phyloP scores from a whole-genome alignment of 805 yeast genomes.

The Kuraishia cidri region DNA sequence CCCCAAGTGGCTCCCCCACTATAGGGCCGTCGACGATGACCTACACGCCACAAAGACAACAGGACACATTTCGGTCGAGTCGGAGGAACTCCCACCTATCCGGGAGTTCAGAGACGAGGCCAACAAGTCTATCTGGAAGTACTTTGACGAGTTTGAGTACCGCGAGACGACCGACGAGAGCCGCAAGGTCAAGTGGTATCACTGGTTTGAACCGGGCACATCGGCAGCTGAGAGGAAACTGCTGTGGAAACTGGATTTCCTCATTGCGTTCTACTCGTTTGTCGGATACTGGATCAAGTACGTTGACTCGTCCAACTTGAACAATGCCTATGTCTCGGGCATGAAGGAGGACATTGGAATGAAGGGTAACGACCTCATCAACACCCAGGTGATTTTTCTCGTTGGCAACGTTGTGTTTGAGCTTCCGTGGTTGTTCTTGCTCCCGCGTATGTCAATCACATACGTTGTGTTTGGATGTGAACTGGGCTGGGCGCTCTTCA shows the following conservation, averaged over 20 bases:
- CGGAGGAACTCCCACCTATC: conserved; percentile 3
- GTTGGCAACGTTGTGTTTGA: conserved; percentile 55
- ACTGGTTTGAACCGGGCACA: conserved; percentile 19
- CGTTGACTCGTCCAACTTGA: conserved; percentile 46
- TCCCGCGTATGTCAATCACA: conserved; percentile 49
- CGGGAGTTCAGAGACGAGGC: conserved; percentile 42
- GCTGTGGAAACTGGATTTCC: conserved; percentile 20
- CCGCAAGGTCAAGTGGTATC: conserved; percentile 18
- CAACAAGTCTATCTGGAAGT: conserved; percentile 38
- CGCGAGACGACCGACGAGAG: conserved; percentile 22
- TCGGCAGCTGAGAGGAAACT: conserved; percentile 20
- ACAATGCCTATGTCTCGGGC: conserved; percentile 55
- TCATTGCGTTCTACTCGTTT: conserved; percentile 17
- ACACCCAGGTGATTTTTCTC: conserved; percentile 48
- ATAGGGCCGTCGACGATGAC: conserved; percentile 1
- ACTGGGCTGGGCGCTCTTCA: conserved; percentile 59
- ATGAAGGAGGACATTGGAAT: conserved; percentile 42
- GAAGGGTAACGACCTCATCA: conserved; percentile 52
- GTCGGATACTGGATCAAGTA: conserved; percentile 27
- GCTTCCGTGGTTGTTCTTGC: conserved; percentile 49
- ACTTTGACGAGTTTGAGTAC: conserved; percentile 52
- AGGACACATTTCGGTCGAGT: no score
- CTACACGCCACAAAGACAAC: no score
- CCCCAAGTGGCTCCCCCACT: conserved; percentile 3
- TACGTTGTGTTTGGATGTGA: conserved; percentile 46